A percentile compares a stretch with the other conserved stretches of the same genome.
These are phyloP conservation scores for Sinapis alba DNA, from an alignment of 441 rosid genomes.

Conservation along the genomic window DNA sequence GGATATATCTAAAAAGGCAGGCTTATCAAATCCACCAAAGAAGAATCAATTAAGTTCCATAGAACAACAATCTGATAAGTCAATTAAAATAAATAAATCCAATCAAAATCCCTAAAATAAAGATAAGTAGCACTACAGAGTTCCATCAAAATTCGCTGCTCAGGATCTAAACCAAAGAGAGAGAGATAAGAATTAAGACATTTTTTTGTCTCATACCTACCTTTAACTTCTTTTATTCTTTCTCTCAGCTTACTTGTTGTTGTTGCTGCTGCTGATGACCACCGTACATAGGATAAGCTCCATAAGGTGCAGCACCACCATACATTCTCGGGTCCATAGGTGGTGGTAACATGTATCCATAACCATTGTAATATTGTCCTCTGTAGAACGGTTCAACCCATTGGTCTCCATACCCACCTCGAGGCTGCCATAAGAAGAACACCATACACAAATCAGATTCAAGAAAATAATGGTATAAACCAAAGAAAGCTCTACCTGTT, in stretches of 20 bases:
- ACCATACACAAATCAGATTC: neutral
- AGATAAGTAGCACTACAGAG: constrained; percentile 44
- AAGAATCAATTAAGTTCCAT: neutral
- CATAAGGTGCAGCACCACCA: constrained; percentile 62
- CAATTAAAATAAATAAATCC: constrained; percentile 46
- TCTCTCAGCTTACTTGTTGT: constrained; percentile 97
- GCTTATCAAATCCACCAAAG: neutral
- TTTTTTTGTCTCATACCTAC: constrained; percentile 38
- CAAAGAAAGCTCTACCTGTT: constrained; percentile 58
- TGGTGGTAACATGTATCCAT: constrained; percentile 69
- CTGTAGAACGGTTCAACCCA: constrained; percentile 76
- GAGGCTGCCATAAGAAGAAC: constrained; percentile 42
- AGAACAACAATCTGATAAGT: neutral
- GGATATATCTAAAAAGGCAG: neutral
- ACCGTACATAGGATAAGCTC: constrained; percentile 79
- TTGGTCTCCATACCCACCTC: constrained; percentile 65
- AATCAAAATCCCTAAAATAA: constrained; percentile 45
- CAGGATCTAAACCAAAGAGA: constrained; percentile 40
- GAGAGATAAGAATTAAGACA: constrained; percentile 34
- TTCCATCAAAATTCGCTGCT: constrained; percentile 81
- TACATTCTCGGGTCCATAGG: constrained; percentile 79
- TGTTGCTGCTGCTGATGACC: constrained; percentile 89
- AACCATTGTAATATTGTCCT: constrained; percentile 76
- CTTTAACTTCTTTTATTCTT: neutral
- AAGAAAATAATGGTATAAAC: neutral